Percentiles rank a stretch among this genome's conserved stretches.
phyloP scores from a whole-genome alignment of 495 filamentous ascomycete species.

The Tuber indicum region DNA sequence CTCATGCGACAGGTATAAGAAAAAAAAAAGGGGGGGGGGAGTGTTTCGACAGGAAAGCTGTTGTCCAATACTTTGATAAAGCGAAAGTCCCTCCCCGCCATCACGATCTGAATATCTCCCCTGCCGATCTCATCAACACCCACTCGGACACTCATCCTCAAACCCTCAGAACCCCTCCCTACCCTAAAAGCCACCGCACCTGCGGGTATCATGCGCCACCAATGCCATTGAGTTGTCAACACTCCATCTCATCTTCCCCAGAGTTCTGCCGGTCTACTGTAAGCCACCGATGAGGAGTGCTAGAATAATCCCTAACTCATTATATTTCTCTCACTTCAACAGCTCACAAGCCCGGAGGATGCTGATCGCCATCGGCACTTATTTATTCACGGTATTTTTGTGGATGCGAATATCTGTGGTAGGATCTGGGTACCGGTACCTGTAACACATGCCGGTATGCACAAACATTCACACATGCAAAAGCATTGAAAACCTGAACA shows the following conservation, averaged over 20 bases:
- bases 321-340: background rate
- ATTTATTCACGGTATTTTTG: background rate
- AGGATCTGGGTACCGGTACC: background rate
- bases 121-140: background rate
- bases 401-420: background rate
- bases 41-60: background rate
- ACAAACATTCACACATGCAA: background rate
- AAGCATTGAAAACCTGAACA: background rate
- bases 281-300: slow-evolving; percentile 3
- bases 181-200: background rate
- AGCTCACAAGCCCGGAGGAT: background rate
- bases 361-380: background rate
- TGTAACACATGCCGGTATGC: background rate
- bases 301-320: background rate
- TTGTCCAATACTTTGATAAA: background rate
- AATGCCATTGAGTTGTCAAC: background rate
- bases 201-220: background rate
- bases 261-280: background rate
- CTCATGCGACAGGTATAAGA: background rate
- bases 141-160: background rate
- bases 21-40: background rate
- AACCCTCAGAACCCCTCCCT: background rate
- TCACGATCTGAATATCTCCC: slow-evolving; percentile 4
- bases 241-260: slow-evolving; percentile 1
- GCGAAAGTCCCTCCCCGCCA: slow-evolving; percentile 3